These are phyloP conservation scores for Wickerhamiella brachini DNA, from an alignment of 805 yeast genomes.

Conservation along the genomic window DNA sequence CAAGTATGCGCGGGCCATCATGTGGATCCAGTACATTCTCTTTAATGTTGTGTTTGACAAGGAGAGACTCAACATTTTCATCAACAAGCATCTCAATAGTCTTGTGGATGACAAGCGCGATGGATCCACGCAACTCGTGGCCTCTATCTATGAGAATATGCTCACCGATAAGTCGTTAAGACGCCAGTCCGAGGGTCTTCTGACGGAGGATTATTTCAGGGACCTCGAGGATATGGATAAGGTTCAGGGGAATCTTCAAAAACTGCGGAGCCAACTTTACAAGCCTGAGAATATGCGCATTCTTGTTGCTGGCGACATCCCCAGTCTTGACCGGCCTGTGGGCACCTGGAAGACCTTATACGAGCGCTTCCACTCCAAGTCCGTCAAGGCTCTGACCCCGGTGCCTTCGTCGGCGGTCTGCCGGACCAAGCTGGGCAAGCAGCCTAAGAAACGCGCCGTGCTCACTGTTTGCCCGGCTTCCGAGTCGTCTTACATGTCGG, in stretches of 20 bases:
- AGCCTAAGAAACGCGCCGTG: constrained; percentile 40
- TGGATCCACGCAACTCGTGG: constrained; percentile 50
- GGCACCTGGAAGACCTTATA: constrained; percentile 36
- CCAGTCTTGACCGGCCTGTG: constrained; percentile 40
- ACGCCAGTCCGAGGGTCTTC: constrained; percentile 51
- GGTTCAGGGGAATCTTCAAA: constrained; percentile 38
- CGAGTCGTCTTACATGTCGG: constrained; percentile 58
- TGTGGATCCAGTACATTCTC: constrained; percentile 60
- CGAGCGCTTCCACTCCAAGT: not conserved
- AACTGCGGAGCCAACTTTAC: constrained; percentile 39
- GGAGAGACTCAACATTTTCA: constrained; percentile 49
- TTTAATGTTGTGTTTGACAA: constrained; percentile 59
- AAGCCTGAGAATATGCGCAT: constrained; percentile 47
- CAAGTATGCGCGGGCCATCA: constrained; percentile 54
- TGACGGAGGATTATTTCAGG: constrained; percentile 44
- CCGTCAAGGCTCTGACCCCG: constrained; percentile 16
- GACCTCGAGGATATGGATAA: constrained; percentile 36
- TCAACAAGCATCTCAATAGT: constrained; percentile 46
- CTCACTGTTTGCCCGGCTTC: constrained; percentile 70
- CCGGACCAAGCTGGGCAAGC: constrained; percentile 41
- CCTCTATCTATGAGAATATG: constrained; percentile 41
- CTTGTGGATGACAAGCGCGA: constrained; percentile 51
- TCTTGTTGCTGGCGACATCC: constrained; percentile 56
- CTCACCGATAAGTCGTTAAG: constrained; percentile 49
- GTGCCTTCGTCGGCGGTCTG: constrained; percentile 34